Base-by-base conservation (phyloP, 2,329 filamentous ascomycete genomes). In the Hypoxylon sp. region DNA sequence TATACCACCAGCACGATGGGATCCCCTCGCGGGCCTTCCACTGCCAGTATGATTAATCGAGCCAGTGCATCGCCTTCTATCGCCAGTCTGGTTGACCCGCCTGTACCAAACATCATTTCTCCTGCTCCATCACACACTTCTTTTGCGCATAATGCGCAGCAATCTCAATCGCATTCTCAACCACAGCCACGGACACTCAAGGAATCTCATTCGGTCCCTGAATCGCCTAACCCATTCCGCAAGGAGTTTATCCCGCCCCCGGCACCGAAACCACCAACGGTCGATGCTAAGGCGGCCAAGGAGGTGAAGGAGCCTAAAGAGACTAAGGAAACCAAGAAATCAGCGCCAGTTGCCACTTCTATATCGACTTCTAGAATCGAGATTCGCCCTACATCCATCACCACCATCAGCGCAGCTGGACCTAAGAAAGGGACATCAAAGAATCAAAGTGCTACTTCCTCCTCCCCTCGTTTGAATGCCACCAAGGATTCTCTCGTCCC, bases 51-150 rank as follows among this genome's bases (percentile, higher is more conserved):
- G 3, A 65, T 81, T 44, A 87, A 88, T 71, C 84, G 88, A 45
- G 88, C 90, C n/a, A 93, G 89, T 67, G 89, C 89, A 27, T 97
- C 93, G 3, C 92, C 93, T 1, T 93, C 93, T 2, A 96, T 97
- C 61, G 88, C 91, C 4, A 96, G 90, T 71, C 80, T 97, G 49
- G 90, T 97, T 40, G 91, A 96, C 61, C 88, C 87, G 23, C 81
- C 81, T 7, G 72, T 76, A 34, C 75, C 71, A 35, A 61, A 58
- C 47, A 68, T 71, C 16, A 69, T 71, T 16, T 76, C 73, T 3
- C 75, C 70, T 32, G 71, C 69, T 9, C 69, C 72, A 4, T 71
- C 70, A 3, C 68, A 69, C 25, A 65, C 64, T 3, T 66, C 71
- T 11, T 74, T 72, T 49, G 62, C 62, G 11, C 68, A 65, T 16